Evolutionary conservation across 371 early-diverging fungal genomes (phyloP).

Genomic region (Mucor indicus): DNA sequence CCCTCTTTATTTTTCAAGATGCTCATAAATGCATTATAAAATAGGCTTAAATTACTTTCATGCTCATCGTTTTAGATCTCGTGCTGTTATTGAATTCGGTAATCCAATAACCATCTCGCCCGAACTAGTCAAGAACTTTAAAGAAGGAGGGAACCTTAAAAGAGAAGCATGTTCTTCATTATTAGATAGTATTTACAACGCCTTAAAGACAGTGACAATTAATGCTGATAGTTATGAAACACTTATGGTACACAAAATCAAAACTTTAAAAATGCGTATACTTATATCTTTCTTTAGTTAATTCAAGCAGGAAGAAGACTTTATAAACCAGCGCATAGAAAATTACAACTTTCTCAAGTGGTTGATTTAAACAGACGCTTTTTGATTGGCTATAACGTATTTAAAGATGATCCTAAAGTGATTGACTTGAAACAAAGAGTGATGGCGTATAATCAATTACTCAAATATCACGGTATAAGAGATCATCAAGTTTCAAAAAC

Average conservation of each 20-base stretch:
- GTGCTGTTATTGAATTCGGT: constrained; percentile 94
- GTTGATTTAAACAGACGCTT: constrained; percentile 86
- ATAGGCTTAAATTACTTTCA: constrained; percentile 86
- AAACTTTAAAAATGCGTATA: neutral
- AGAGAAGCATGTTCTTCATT: constrained; percentile 75
- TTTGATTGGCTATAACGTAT: constrained; percentile 74
- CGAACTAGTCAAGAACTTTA: constrained; percentile 77
- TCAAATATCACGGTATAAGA: constrained; percentile 83
- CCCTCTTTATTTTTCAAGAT: neutral
- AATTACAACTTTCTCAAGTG: constrained; percentile 73
- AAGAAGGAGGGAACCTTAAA: constrained; percentile 76
- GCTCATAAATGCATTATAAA: neutral
- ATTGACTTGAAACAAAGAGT: constrained; percentile 65
- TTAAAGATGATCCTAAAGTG: constrained; percentile 76
- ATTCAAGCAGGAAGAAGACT: constrained; percentile 90
- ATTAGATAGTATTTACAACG: constrained; percentile 69
- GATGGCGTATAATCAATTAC: constrained; percentile 76
- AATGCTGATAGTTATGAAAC: constrained; percentile 92
- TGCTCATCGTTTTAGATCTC: constrained; percentile 90
- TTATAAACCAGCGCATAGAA: constrained; percentile 80
- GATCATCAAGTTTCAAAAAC: constrained; percentile 93
- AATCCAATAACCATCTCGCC: constrained; percentile 73
- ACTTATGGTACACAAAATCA: constrained; percentile 60
- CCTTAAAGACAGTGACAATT: constrained; percentile 81
- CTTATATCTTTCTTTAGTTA: constrained; percentile 37